Conservation (phyloP, 169 alveolate genomes). For the Plasmodium gonderi region DNA sequence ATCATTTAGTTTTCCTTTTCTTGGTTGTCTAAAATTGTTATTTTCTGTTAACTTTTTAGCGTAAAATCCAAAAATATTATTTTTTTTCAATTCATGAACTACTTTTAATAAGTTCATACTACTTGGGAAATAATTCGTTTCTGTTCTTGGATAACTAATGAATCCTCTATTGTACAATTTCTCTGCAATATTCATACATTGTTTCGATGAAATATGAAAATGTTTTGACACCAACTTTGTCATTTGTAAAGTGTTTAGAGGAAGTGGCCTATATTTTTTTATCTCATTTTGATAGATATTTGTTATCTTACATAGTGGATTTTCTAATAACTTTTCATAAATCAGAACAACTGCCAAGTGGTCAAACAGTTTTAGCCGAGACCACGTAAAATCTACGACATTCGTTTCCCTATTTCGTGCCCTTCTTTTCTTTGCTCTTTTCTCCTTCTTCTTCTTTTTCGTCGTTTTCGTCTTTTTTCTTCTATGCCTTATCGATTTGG, state of each 20-base stretch:
- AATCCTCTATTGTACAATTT: constrained; percentile 94
- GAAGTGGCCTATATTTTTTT: constrained; percentile 88
- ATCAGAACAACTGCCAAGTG: constrained; percentile 58
- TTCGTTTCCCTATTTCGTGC: background rate
- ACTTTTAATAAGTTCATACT: constrained; percentile 90
- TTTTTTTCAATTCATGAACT: constrained; percentile 83
- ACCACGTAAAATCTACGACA: constrained; percentile 67
- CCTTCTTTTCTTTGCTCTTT: background rate
- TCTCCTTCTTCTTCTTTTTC: background rate
- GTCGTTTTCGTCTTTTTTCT: background rate
- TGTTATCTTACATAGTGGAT: constrained; percentile 45
- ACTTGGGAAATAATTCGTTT: constrained; percentile 95
- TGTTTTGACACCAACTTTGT: constrained; percentile 92
- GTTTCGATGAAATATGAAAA: constrained; percentile 89
- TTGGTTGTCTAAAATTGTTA: constrained; percentile 77
- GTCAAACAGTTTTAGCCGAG: constrained; percentile 71
- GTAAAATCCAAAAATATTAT: constrained; percentile 92
- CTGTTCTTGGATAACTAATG: constrained; percentile 99
- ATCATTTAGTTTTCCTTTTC: constrained; percentile 95
- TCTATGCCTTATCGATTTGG: background rate
- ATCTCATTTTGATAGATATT: constrained; percentile 71
- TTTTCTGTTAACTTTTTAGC: constrained; percentile 83
- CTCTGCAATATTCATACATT: constrained; percentile 97
- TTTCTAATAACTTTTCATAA: constrained; percentile 53
- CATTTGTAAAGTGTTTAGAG: constrained; percentile 94